These are phyloP conservation scores for Colletotrichum sp. DNA, from an alignment of 2,329 filamentous ascomycete genomes.

Conservation along the genomic window DNA sequence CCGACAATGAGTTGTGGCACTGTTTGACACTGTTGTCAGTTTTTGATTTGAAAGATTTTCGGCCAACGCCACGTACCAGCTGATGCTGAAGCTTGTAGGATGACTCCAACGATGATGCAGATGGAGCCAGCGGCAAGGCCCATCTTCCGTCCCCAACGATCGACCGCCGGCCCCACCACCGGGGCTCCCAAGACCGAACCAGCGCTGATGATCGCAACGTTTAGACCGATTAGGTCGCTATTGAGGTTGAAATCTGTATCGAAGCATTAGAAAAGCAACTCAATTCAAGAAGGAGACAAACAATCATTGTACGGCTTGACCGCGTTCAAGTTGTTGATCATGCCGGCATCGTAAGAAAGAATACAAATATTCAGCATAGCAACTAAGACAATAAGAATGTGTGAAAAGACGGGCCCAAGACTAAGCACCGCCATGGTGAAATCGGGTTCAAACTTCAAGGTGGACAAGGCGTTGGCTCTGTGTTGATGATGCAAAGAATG, in stretches of 20 bases:
- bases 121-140: neutral
- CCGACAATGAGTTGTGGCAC: neutral
- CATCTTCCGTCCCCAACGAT: neutral
- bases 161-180: neutral
- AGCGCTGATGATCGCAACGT: neutral
- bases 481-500: neutral
- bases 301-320: neutral
- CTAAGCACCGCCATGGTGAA: neutral
- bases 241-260: neutral
- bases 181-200: neutral
- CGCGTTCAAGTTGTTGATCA: neutral
- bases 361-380: neutral
- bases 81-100: neutral
- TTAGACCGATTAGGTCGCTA: neutral
- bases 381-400: neutral
- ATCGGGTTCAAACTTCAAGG: neutral
- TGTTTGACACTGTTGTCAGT: neutral
- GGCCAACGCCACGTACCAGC: neutral
- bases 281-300: neutral
- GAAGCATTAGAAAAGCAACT: neutral
- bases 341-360: neutral
- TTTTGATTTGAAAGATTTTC: neutral
- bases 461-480: neutral
- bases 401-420: neutral
- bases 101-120: neutral